Conservation (phyloP, 306 rosid genomes). For the Vigna trinervia region DNA sequence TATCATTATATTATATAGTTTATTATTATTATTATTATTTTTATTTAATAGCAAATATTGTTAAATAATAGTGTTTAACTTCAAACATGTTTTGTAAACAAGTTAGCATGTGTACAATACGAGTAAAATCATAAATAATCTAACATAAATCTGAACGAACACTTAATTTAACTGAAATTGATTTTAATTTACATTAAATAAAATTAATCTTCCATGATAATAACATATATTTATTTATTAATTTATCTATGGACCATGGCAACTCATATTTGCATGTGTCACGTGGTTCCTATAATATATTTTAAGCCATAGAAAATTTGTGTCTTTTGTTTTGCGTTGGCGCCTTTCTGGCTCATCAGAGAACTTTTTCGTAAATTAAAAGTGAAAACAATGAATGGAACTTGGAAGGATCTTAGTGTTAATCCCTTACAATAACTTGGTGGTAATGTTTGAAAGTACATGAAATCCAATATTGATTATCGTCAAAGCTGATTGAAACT, state of each 20-base stretch:
- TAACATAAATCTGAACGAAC: too few species aligned
- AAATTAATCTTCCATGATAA: not conserved
- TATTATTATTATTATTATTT: too few species aligned
- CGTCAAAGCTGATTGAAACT: too few species aligned
- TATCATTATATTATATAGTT: too few species aligned
- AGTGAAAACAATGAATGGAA: not conserved
- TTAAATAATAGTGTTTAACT: too few species aligned
- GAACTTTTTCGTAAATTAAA: not conserved
- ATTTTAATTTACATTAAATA: not conserved
- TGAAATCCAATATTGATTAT: too few species aligned
- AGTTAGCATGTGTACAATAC: too few species aligned
- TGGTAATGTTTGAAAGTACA: not conserved
- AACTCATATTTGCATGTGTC: slow-evolving; percentile 45
- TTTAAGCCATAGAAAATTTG: not conserved
- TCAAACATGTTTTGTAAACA: too few species aligned
- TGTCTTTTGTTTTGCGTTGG: slow-evolving; percentile 29
- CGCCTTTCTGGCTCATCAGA: slow-evolving; percentile 41
- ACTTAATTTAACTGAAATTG: not conserved
- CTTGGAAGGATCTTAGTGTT: not conserved
- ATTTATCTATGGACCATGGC: slow-evolving; percentile 2
- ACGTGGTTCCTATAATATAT: slow-evolving; percentile 32
- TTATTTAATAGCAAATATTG: too few species aligned
- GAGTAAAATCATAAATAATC: too few species aligned
- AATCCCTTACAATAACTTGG: not conserved
- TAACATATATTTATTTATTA: not conserved